These are phyloP conservation scores for Septoria linicola DNA, from an alignment of 2,329 filamentous ascomycete species.

Conservation along the genomic window DNA sequence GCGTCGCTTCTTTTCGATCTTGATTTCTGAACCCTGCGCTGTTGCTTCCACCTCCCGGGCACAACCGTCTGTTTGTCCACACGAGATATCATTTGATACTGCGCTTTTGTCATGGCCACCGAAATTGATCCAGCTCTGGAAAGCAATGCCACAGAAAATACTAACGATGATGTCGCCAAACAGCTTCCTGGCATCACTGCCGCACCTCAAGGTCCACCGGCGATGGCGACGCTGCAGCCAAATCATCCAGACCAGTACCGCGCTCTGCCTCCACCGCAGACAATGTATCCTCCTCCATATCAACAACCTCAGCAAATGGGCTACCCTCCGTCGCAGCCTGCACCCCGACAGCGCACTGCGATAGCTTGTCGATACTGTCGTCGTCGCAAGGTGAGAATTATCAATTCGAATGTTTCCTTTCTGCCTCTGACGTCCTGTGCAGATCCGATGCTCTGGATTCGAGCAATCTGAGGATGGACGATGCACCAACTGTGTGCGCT, in stretches of 20 bases:
- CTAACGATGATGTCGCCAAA: constrained; percentile 31
- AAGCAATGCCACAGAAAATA: constrained; percentile 7
- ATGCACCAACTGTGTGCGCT: constrained; percentile 70
- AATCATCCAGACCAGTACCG: constrained; percentile 48
- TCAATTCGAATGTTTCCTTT: background rate
- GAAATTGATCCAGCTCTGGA: constrained; percentile 37
- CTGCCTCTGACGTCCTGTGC: constrained; percentile 18
- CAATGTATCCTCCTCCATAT: constrained; percentile 46
- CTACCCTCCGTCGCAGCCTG: constrained; percentile 48
- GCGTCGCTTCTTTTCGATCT: constrained; percentile 25
- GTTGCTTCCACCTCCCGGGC: constrained; percentile 9
- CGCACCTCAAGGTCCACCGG: constrained; percentile 12
- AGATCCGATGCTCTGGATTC: constrained; percentile 76
- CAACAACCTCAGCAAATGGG: constrained; percentile 44
- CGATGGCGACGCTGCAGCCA: constrained; percentile 48
- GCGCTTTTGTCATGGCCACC: constrained; percentile 27
- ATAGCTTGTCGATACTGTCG: constrained; percentile 62
- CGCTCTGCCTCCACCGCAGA: constrained; percentile 46
- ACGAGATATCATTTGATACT: background rate
- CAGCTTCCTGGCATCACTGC: constrained; percentile 40
- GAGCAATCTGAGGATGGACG: constrained; percentile 69
- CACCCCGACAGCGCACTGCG: constrained; percentile 60
- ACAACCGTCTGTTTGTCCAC: constrained; percentile 14
- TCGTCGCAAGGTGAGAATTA: constrained; percentile 54
- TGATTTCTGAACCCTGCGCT: constrained; percentile 24